Conservation (phyloP, 2,329 filamentous ascomycete genomes). For the Claviceps fusiformis region DNA sequence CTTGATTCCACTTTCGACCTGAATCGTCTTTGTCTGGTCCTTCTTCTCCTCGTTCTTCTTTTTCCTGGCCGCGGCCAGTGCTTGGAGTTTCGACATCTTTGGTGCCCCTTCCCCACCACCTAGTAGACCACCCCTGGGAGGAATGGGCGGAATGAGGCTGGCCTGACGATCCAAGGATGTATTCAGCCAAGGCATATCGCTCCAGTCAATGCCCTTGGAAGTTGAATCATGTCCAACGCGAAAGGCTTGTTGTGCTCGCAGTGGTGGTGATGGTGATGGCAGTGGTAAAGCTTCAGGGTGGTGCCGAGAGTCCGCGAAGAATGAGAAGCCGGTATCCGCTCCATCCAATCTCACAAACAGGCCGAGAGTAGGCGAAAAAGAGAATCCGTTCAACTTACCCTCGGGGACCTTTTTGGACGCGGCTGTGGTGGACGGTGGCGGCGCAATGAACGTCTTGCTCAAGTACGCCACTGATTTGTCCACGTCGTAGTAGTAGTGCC, state of each 20-base stretch:
- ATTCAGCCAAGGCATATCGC: constrained; percentile 74
- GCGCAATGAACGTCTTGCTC: constrained; percentile 45
- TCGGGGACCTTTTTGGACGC: constrained; percentile 27
- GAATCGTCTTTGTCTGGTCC: constrained; percentile 13
- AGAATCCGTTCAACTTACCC: constrained; percentile 26
- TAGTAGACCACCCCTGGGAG: constrained; percentile 52
- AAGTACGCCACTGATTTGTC: constrained; percentile 75
- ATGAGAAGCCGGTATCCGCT: constrained; percentile 17
- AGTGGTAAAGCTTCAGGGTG: background rate
- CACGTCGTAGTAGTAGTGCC: constrained; percentile 93
- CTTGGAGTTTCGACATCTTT: constrained; percentile 82
- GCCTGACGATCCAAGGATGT: constrained; percentile 53
- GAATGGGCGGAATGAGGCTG: constrained; percentile 44
- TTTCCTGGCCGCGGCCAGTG: constrained; percentile 72
- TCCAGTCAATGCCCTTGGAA: constrained; percentile 40
- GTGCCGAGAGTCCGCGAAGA: constrained; percentile 1
- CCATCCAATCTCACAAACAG: constrained; percentile 16
- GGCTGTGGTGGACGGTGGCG: constrained; percentile 14
- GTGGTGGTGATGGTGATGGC: background rate
- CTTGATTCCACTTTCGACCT: constrained; percentile 16
- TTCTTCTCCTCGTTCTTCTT: constrained; percentile 61
- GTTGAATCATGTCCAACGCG: background rate
- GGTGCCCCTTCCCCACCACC: constrained; percentile 56
- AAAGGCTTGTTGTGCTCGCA: background rate
- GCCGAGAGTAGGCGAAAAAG: constrained; percentile 16